Percentiles rank a stretch among this genome's conserved stretches.
Conservation (phyloP, 176 grass and related monocot species). For the Echinochloa phyllopogon region DNA sequence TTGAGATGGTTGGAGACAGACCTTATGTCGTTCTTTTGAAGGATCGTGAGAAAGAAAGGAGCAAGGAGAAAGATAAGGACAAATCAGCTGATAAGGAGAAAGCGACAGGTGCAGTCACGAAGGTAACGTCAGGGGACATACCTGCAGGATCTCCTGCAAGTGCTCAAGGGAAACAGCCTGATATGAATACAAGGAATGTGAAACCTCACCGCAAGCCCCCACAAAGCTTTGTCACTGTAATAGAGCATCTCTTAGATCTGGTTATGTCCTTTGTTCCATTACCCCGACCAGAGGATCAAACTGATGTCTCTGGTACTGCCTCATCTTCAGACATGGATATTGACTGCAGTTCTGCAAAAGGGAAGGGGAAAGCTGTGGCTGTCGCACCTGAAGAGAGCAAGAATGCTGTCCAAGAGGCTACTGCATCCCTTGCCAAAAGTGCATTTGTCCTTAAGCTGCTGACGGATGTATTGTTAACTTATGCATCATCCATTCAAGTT, state of each 20-base stretch:
- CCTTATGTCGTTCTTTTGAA: slow-evolving; percentile 90
- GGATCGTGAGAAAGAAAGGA: slow-evolving; percentile 89
- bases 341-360: slow-evolving; percentile 81
- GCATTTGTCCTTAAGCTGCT: slow-evolving; percentile 86
- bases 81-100: slow-evolving; percentile 75
- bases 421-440: slow-evolving; percentile 82
- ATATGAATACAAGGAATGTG: slow-evolving; percentile 59
- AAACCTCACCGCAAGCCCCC: slow-evolving; percentile 90
- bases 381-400: slow-evolving; percentile 65
- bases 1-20: slow-evolving; percentile 96
- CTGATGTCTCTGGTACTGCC: slow-evolving; percentile 49
- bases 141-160: slow-evolving; percentile 42
- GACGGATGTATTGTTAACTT: slow-evolving; percentile 93
- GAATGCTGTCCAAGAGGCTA: slow-evolving; percentile 70
- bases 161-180: slow-evolving; percentile 68
- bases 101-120: slow-evolving; percentile 38
- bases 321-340: slow-evolving; percentile 89
- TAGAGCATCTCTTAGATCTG: slow-evolving; percentile 86
- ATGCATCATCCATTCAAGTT: slow-evolving; percentile 89
- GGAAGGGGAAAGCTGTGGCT: slow-evolving; percentile 86
- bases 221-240: slow-evolving; percentile 87
- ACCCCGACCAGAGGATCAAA: slow-evolving; percentile 55
- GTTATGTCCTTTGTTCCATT: slow-evolving; percentile 71
- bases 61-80: slow-evolving; percentile 89
- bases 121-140: slow-evolving; percentile 52